phyloP scores from a whole-genome alignment of 2,329 filamentous ascomycete genomes.

The Aspergillus hiratsukae region DNA sequence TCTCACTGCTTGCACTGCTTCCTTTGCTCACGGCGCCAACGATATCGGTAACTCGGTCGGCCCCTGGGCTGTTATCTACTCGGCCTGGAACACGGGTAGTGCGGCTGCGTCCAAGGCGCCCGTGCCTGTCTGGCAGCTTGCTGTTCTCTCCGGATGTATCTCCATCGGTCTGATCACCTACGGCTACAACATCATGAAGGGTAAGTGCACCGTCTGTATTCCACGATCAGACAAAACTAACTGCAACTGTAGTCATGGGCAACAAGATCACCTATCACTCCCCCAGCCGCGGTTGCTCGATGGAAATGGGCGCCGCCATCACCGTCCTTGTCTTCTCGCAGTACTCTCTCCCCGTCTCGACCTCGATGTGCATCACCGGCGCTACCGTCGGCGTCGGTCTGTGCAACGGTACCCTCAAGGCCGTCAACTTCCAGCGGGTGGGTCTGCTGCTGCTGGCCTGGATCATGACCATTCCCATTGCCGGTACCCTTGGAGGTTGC shows the following conservation, averaged over 20 bases:
- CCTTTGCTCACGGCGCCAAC: conserved; percentile 65
- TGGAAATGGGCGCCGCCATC: conserved; percentile 76
- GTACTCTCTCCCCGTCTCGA: conserved; percentile 70
- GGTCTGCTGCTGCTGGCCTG: conserved; percentile 63
- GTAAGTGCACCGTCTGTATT: conserved; percentile 37
- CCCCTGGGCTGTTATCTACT: conserved; percentile 66
- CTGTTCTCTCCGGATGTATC: conserved; percentile 60
- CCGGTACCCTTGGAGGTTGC: conserved; percentile 52
- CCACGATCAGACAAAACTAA: conserved; percentile 11
- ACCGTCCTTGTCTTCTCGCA: conserved; percentile 73
- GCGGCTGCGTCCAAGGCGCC: conserved; percentile 58
- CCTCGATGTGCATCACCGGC: conserved; percentile 74
- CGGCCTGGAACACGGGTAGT: conserved; percentile 60
- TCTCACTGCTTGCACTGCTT: conserved; percentile 49
- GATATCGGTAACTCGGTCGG: conserved; percentile 70
- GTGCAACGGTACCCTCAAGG: conserved; percentile 67
- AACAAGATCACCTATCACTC: conserved; percentile 74
- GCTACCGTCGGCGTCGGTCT: conserved; percentile 74
- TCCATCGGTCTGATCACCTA: conserved; percentile 67
- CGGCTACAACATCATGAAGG: conserved; percentile 82
- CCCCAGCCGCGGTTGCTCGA: conserved; percentile 57
- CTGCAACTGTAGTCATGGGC: conserved; percentile 60
- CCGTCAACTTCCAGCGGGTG: conserved; percentile 72
- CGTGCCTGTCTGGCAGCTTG: conserved; percentile 73
- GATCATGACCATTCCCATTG: conserved; percentile 62